Base-by-base conservation (phyloP, 2,329 filamentous ascomycete genomes). In the Fusarium musae region DNA sequence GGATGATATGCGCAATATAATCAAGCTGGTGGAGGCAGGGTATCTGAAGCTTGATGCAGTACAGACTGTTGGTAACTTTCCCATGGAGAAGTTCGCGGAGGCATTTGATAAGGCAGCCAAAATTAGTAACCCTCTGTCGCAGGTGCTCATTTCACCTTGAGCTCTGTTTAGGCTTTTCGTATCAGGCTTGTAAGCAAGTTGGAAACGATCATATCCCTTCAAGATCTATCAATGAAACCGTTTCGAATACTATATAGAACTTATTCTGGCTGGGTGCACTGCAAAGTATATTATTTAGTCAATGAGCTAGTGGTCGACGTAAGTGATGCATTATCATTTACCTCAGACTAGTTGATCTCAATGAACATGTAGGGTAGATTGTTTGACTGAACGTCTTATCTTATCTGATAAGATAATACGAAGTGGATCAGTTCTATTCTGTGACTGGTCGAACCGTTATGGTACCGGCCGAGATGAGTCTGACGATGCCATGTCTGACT, bases 111-210 rank as follows among this genome's bases (percentile, higher is more conserved):
- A 1, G 9, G 44, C 61, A 10, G 23, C 61, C 4, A 50, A 37
- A 2, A 50, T 63, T 3, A 59, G 5, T 6, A 21, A 10, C 1
- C 54, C 61, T 2, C 1, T 63, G 0, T 37, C 30, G 0, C 61
- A 59, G 2, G 32, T 46, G 1, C 23, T 59, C 0, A 39, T 63
- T 1, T 42, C 28, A 32, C 61, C 44, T 7, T 59, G 26, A 42
- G 3, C 2, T 12, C 5, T 13, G 17, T 5, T 0, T 5, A 15
- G 3, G 8, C 2, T 6, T 10, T 9, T 19, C 1, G 5, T 0
- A 9, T 0, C 6, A 12, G 4, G 44, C 8, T 21, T 12, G 11
- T 12, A 6, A 32, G 6, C 2, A 12, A 2, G 3, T 10, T 3
- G 2, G 13, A 6, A 4, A 49, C 12, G 2, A 6, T 6, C 5